Base-by-base conservation (phyloP, 2,329 filamentous ascomycete species). In the Karstenula rhodostoma region DNA sequence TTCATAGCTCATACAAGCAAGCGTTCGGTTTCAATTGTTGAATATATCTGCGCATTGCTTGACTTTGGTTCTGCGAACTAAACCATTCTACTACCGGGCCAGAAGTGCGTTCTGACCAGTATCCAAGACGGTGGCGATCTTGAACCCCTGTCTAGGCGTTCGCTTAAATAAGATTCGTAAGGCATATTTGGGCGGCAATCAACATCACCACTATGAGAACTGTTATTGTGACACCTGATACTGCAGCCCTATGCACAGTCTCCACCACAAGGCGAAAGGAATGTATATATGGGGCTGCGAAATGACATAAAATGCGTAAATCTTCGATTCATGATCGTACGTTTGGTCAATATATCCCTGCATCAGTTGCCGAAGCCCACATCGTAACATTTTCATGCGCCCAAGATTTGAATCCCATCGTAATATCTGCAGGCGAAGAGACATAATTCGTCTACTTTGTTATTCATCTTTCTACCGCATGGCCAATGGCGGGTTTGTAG, bases 81-180 rank as follows among this genome's bases (percentile, higher is more conserved):
- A 40, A 6, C 17, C 15, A 3, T 17, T 17, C 35, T 40, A 6
- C 35, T 5, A 40, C 15, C 35, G 6, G 3, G 13, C 17, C 2
- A 40, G 17, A 6, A 17, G 17, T 40, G 13, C 12, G 3, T 43
- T 22, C n/a, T 22, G 7, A 22, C 0, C n/a, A 22, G n/a, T 23
- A 7, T 43, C 9, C 3, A 19, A 19, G n/a, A 9, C 9, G 2
- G 7, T 17, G 19, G 37, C 23, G 17, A 35, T 37, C 5, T 3
- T 7, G 19, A 37, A 12, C 50, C 50, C 50, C 23, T 53, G 50
- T 53, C 50, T 9, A 3, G 23, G 50, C 50, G 50, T 32, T 53
- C 50, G 50, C 50, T 53, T 4, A 29, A 29, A 29, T n/a, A 52
- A 52, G 13, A 44, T 53, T 15, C 37, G 50, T 32, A 25, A 23